A percentile compares a stretch with the other conserved stretches of the same genome.
These are phyloP conservation scores for Oryza nivara DNA, from an alignment of 176 grass and related monocot genomes.

Conservation along the genomic window DNA sequence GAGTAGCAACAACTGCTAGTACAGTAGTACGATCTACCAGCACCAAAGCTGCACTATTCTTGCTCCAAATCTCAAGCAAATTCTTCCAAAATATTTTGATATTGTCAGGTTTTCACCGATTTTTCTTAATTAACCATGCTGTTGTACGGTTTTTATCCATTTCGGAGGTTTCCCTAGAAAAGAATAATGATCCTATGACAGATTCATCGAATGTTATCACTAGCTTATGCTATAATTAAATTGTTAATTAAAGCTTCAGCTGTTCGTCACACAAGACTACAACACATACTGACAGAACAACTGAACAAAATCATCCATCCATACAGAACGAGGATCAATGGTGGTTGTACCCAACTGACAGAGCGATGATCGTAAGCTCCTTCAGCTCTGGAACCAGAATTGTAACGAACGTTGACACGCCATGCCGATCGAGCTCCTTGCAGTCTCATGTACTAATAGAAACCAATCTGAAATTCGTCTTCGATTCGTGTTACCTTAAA, in stretches of 20 bases:
- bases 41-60: conserved; percentile 17
- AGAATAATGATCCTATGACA: neutral
- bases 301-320: neutral
- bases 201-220: neutral
- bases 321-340: neutral
- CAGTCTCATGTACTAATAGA: neutral
- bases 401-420: conserved; percentile 11
- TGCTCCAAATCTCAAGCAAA: neutral
- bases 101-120: too few relatives aligned
- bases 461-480: neutral
- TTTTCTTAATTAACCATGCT: too few relatives aligned
- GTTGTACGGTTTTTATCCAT: too few relatives aligned
- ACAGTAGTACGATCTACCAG: neutral
- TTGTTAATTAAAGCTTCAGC: neutral
- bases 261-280: neutral
- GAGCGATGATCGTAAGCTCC: neutral
- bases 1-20: neutral
- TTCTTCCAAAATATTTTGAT: neutral
- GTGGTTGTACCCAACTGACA: conserved; percentile 27
- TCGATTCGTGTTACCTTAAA: neutral
- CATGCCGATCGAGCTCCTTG: neutral
- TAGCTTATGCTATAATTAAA: neutral
- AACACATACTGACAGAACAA: neutral
- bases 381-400: conserved; percentile 4
- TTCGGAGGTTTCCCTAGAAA: too few relatives aligned